Evolutionary conservation across 192 early-diverging fungal species (phyloP).

Genomic region (Coemansia sp.): DNA sequence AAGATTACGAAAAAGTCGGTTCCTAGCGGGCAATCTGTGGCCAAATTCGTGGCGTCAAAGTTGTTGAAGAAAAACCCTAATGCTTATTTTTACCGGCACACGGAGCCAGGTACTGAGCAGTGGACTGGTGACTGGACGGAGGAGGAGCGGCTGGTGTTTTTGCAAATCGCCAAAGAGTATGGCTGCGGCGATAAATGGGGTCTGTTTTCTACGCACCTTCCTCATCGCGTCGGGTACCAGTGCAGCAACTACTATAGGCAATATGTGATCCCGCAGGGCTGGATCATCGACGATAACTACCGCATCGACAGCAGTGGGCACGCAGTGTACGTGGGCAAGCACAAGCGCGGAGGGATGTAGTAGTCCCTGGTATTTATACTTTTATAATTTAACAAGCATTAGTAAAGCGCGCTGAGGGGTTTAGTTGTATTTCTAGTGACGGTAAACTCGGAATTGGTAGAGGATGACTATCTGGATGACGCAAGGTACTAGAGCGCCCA

Average conservation of each 20-base stretch:
- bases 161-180: conserved; percentile 46
- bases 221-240: conserved; percentile 52
- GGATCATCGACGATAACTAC: conserved; percentile 53
- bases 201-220: conserved; percentile 37
- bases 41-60: conserved; percentile 58
- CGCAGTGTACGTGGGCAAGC: conserved; percentile 49
- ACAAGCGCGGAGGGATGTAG: conserved; percentile 19
- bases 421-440: conserved; percentile 11
- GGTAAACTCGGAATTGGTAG: conserved; percentile 67
- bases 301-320: conserved; percentile 34
- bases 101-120: conserved; percentile 72
- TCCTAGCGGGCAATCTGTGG: conserved; percentile 44
- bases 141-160: conserved; percentile 61
- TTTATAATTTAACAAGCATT: background rate
- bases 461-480: conserved; percentile 75
- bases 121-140: conserved; percentile 75
- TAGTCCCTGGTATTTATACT: background rate
- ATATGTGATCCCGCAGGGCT: conserved; percentile 49
- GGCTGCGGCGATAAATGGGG: conserved; percentile 57
- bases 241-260: conserved; percentile 57
- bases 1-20: conserved; percentile 24
- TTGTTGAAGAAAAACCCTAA: conserved; percentile 76
- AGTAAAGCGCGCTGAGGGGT: background rate
- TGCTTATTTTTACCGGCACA: conserved; percentile 75
- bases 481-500: conserved; percentile 73